These are phyloP conservation scores for Fraxinus greggii DNA, from an alignment of 305 asterid species.

Conservation along the genomic window DNA sequence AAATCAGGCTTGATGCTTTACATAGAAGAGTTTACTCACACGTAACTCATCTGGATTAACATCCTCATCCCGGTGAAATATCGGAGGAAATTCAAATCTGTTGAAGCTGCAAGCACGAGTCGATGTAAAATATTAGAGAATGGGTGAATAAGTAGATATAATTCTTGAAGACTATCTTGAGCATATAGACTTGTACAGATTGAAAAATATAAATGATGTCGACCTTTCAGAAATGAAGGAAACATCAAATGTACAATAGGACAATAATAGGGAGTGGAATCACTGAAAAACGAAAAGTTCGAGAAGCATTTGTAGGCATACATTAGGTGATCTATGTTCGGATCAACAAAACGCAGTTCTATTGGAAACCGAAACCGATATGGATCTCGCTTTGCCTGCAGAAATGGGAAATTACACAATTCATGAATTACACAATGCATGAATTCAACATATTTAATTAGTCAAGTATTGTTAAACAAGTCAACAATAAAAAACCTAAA, in stretches of 20 bases:
- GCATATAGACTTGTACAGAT: slow-evolving; percentile 4
- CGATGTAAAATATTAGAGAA: slow-evolving; percentile 28
- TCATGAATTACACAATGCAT: slow-evolving; percentile 14
- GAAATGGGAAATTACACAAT: slow-evolving; percentile 30
- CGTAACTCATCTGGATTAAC: slow-evolving; percentile 82
- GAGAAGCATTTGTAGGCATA: slow-evolving; percentile 34
- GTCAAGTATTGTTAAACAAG: background rate
- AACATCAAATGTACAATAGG: slow-evolving; percentile 13
- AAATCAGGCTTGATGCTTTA: slow-evolving; percentile 13
- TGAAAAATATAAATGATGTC: slow-evolving; percentile 12
- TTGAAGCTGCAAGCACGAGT: slow-evolving; percentile 71
- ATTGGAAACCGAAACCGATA: slow-evolving; percentile 88
- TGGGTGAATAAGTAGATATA: slow-evolving; percentile 15
- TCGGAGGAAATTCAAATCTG: slow-evolving; percentile 79
- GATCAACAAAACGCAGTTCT: slow-evolving; percentile 88
- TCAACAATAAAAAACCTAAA: background rate
- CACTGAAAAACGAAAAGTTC: slow-evolving; percentile 12
- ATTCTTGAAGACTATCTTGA: background rate
- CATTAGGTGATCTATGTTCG: slow-evolving; percentile 92
- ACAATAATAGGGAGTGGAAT: slow-evolving; percentile 7
- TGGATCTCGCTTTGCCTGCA: slow-evolving; percentile 98
- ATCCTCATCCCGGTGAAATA: slow-evolving; percentile 87
- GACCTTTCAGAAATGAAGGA: background rate
- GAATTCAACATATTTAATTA: slow-evolving; percentile 11
- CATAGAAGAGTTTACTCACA: slow-evolving; percentile 51